Evolutionary conservation across 352 stramenopile species (phyloP).

Genomic region (Phytopythium ostracodes): DNA sequence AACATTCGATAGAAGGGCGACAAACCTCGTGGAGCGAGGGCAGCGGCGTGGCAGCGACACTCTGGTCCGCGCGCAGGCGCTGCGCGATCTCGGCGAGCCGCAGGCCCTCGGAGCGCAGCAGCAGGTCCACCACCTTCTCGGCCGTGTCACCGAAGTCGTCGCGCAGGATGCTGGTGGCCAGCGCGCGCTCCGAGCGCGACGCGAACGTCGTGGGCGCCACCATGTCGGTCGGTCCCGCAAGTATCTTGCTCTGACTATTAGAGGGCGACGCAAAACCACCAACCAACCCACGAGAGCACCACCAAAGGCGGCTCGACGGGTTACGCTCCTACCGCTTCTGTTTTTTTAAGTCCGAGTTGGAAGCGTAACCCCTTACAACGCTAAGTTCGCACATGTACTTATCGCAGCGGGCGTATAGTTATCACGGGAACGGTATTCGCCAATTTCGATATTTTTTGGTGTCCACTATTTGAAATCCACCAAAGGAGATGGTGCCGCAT

Average conservation of each 20-base stretch:
- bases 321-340: not conserved
- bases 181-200: slow-evolving; percentile 63
- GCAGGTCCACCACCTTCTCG: slow-evolving; percentile 44
- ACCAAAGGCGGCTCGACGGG: not conserved
- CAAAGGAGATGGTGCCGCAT: not conserved
- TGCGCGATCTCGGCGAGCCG: slow-evolving; percentile 60
- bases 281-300: not conserved
- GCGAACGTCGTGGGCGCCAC: slow-evolving; percentile 32
- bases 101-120: slow-evolving; percentile 69
- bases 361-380: not conserved
- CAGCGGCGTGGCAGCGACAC: slow-evolving; percentile 19
- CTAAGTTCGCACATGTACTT: not conserved
- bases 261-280: not conserved
- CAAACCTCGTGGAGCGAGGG: slow-evolving; percentile 50
- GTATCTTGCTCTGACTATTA: slow-evolving; percentile 7
- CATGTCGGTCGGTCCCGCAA: not conserved
- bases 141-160: slow-evolving; percentile 79
- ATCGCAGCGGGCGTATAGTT: not conserved
- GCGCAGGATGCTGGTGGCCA: slow-evolving; percentile 69
- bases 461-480: too few species aligned
- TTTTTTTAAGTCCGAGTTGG: not conserved
- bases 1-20: too few species aligned
- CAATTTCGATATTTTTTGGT: too few species aligned
- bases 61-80: slow-evolving; percentile 35
- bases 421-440: not conserved